A percentile compares a stretch with the other conserved stretches of the same genome.
phyloP scores from a whole-genome alignment of 257 asterid species.

The Solanum ossicruentum region DNA sequence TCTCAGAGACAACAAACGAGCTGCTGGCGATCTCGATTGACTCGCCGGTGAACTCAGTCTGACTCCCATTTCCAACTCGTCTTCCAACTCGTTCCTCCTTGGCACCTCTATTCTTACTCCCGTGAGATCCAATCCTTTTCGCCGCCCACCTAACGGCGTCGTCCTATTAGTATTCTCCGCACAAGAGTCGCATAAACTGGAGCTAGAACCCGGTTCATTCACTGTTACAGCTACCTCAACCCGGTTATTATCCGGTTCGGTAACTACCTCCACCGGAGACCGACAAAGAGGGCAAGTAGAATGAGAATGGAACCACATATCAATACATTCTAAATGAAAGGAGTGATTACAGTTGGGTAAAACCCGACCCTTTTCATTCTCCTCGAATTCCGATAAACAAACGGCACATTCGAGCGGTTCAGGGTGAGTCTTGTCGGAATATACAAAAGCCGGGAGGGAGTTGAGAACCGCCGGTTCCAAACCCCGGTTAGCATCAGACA shows the following conservation, averaged over 20 bases:
- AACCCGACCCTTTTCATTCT: slow-evolving; percentile 41
- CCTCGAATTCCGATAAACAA: slow-evolving; percentile 66
- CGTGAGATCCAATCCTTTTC: slow-evolving; percentile 38
- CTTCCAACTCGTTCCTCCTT: slow-evolving; percentile 19
- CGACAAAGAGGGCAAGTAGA: slow-evolving; percentile 90
- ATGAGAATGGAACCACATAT: slow-evolving; percentile 76
- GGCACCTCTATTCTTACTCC: slow-evolving; percentile 59
- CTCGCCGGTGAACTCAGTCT: slow-evolving; percentile 32
- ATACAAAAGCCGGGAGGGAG: slow-evolving; percentile 41
- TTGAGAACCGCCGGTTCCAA: slow-evolving; percentile 43
- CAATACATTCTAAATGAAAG: slow-evolving; percentile 67
- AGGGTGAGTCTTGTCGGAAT: slow-evolving; percentile 21
- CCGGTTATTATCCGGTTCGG: slow-evolving; percentile 4
- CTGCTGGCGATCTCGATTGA: slow-evolving; percentile 30
- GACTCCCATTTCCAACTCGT: slow-evolving; percentile 17
- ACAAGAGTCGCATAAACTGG: slow-evolving; percentile 12
- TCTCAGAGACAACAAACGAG: slow-evolving; percentile 42
- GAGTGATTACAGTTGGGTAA: slow-evolving; percentile 61
- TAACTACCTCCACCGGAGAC: slow-evolving; percentile 37
- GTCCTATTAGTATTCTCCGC: slow-evolving; percentile 2
- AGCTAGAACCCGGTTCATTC: slow-evolving; percentile 24
- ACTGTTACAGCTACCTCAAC: neutral
- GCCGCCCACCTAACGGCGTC: slow-evolving; percentile 18
- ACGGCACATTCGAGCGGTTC: slow-evolving; percentile 56
- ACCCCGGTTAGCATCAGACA: slow-evolving; percentile 26